Evolutionary conservation across 345 rosid species (phyloP), one percentile per base, ranked within the genome.

Genomic region (Nephelium lappaceum): DNA sequence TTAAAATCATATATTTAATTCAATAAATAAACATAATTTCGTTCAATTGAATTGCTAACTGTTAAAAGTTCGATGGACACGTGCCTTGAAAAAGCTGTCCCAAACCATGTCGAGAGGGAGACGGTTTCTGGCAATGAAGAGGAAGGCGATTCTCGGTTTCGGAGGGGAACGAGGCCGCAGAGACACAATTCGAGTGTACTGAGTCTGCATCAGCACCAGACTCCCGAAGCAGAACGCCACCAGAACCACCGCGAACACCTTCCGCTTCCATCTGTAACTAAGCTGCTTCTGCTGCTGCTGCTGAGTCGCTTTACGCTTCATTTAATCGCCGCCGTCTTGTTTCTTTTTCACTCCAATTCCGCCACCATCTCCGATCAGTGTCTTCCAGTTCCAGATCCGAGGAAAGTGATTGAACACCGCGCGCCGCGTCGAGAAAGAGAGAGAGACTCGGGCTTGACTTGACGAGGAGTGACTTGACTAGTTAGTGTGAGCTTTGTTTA

Each of bases 51-150:
- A 45, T 45, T 11, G 12, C 51, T 45, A 45, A 31, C 36, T 31
- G 36, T 31, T 31, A 31, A 31, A 31, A 31, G 36, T 31, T 1
- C 4, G 51, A 45, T 0, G 51, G 12, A 45, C 51, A 45, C 51
- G 10, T 45, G 87, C 99, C 98, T 87, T 79, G 79, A 96, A 87
- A 80, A 94, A 96, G 0, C 93, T 85, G 77, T 94, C 92, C 99
- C 99, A 96, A 18, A 90, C 85, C 73, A 92, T 75, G 16, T 96
- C 98, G 21, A 96, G 93, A 71, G 98, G 92, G 21, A 96, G 89
- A 3, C 98, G 95, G 72, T 96, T 96, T 73, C 98, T 83, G 0
- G 99, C 91, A 18, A 96, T 93, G 82, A 94, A 96, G 15, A 96
- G 83, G 78, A 96, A 92, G 8, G 99, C 97, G 71, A 96, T 88